phyloP scores from a whole-genome alignment of 176 grass and related monocot genomes.

The Rhynchospora breviuscula region DNA sequence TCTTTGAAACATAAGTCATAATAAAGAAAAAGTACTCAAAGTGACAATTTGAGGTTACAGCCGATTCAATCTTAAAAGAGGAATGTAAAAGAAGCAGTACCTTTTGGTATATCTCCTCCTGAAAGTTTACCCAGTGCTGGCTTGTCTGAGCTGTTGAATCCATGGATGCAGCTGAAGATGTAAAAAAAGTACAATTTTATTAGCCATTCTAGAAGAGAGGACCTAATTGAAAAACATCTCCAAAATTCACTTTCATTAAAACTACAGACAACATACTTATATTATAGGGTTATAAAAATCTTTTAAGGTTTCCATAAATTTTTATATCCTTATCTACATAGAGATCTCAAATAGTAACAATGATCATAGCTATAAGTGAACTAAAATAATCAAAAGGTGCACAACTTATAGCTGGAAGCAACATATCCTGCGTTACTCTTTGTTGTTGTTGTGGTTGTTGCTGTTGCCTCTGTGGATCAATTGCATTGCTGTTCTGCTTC shows the following conservation, averaged over 20 bases:
- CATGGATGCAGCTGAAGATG: conserved; percentile 45
- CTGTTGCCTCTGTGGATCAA: conserved; percentile 32
- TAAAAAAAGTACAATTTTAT: not conserved
- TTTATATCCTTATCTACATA: not conserved
- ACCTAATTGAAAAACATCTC: not conserved
- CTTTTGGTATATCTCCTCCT: conserved; percentile 80
- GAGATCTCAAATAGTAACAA: not conserved
- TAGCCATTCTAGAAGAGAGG: not conserved
- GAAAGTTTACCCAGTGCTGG: conserved; percentile 35
- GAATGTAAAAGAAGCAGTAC: conserved; percentile 21
- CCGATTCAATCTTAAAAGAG: conserved; percentile 20
- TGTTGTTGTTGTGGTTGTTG: conserved; percentile 42
- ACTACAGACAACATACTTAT: not conserved
- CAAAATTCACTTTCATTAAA: not conserved
- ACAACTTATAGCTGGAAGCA: conserved; percentile 80
- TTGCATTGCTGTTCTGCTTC: conserved; percentile 48
- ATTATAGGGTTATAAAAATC: not conserved
- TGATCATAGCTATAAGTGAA: not conserved
- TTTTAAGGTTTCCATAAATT: not conserved
- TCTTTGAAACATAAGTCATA: not conserved
- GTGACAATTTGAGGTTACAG: not conserved
- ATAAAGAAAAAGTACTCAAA: conserved; percentile 8
- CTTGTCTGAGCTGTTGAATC: conserved; percentile 69
- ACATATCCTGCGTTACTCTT: conserved; percentile 58
- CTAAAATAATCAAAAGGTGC: not conserved